A percentile compares a stretch with the other conserved stretches of the same genome.
Conservation (phyloP, 2,329 filamentous ascomycete genomes). For the Macrophomina phaseolina region DNA sequence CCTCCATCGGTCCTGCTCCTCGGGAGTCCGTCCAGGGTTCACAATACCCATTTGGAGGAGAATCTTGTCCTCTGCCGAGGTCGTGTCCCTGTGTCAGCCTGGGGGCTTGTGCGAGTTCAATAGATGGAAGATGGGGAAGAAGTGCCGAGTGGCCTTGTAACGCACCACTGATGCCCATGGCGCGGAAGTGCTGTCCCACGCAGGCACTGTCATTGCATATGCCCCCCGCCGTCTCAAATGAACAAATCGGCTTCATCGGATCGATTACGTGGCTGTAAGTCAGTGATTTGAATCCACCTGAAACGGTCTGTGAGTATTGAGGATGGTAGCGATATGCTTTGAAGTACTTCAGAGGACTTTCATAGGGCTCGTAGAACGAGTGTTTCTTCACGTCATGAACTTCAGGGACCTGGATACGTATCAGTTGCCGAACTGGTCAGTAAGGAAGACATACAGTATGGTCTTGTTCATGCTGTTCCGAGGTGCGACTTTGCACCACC, state of each 20-base stretch:
- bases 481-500: slow-evolving; percentile 42
- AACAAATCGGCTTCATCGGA: slow-evolving; percentile 74
- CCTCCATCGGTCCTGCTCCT: slow-evolving; percentile 60
- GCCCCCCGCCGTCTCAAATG: slow-evolving; percentile 72
- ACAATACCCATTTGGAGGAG: slow-evolving; percentile 73
- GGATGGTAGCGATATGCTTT: slow-evolving; percentile 91
- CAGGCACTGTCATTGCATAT: slow-evolving; percentile 78
- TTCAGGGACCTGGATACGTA: slow-evolving; percentile 7
- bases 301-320: slow-evolving; percentile 69
- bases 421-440: slow-evolving; percentile 25
- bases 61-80: slow-evolving; percentile 69
- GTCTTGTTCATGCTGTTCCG: not conserved
- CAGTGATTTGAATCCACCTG: slow-evolving; percentile 82
- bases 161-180: slow-evolving; percentile 77
- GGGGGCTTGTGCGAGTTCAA: slow-evolving; percentile 30
- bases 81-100: slow-evolving; percentile 44
- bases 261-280: slow-evolving; percentile 95
- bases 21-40: slow-evolving; percentile 65
- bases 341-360: slow-evolving; percentile 82
- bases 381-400: not conserved
- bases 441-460: slow-evolving; percentile 35
- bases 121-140: slow-evolving; percentile 2
- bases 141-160: slow-evolving; percentile 42
- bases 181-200: slow-evolving; percentile 78
- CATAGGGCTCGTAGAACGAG: slow-evolving; percentile 67